Conservation (phyloP, 108 stramenopile genomes). For the Mediolabrus comicus region DNA sequence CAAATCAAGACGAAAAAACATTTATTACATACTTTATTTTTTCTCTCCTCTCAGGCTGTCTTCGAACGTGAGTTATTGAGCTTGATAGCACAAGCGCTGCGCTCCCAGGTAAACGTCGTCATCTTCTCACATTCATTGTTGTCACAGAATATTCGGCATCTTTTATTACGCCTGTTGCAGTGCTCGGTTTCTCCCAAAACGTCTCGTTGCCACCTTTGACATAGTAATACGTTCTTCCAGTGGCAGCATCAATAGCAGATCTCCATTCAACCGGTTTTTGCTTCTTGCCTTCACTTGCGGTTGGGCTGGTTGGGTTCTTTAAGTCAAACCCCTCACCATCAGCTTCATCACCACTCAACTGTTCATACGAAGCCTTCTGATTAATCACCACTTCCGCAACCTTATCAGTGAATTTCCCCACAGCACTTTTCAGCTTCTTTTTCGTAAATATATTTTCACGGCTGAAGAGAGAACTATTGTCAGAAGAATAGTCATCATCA, state of each 20-base stretch:
- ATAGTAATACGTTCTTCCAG: constrained; percentile 74
- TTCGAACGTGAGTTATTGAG: too few species aligned
- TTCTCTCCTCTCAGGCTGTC: neutral
- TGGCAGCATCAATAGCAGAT: constrained; percentile 53
- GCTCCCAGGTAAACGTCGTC: neutral
- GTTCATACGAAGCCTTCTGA: constrained; percentile 19
- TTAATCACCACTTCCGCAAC: constrained; percentile 15
- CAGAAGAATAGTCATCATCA: neutral
- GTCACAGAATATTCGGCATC: constrained; percentile 3
- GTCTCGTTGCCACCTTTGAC: constrained; percentile 50
- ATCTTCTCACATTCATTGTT: neutral
- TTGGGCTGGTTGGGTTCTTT: neutral
- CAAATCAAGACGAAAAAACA: constrained; percentile 11
- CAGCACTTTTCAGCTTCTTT: neutral
- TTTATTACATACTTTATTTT: constrained; percentile 4
- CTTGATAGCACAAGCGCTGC: too few species aligned
- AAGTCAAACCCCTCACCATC: neutral
- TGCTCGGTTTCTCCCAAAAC: constrained; percentile 66
- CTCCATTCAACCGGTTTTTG: constrained; percentile 44
- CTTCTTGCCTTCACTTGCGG: neutral
- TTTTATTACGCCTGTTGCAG: too few species aligned
- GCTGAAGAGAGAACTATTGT: neutral
- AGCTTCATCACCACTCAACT: constrained; percentile 1
- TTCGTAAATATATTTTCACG: neutral
- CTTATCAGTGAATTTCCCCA: constrained; percentile 30